Base-by-base conservation (phyloP, 331 rosid genomes). In the Malus hybrid region DNA sequence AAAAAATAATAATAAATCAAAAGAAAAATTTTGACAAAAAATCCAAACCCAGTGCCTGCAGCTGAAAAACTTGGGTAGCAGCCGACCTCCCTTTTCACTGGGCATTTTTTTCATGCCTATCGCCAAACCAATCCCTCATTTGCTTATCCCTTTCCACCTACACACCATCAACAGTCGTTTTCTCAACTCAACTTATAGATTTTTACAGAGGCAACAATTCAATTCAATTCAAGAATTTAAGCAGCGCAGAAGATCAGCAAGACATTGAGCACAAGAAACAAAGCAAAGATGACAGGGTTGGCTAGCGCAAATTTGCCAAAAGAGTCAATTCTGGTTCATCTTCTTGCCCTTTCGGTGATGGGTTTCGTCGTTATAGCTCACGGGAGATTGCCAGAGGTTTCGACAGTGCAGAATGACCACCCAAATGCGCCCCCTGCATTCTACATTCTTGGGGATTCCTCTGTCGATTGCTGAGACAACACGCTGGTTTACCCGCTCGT, bases 381-480 rank as follows among this genome's bases (percentile, higher is more conserved):
- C 7, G 86, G 83, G 10, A 82, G 55, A 44, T 27, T 27, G 70
- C 61, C 39, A 15, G 66, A 76, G 19, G 64, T 69, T 55, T 54
- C 71, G 6, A 33, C 36, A 63, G 15, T 39, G 54, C 65, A 65
- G 77, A 77, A 29, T 39, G 13, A 10, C 60, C 11, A 10, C 69
- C 84, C 67, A 29, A 74, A 79, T 62, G 77, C 66, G 8, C 57
- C 66, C 19, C 79, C 84, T 3, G 92, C 96, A 15, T 61, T 93
- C 83, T 90, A 50, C 75, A 68, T 90, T 13, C 63, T 93, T 74
- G 97, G 98, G 12, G 97, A 93, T 85, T 93, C 98, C 65, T 88
- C 97, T 0, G 98, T 93, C 48, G 97, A 91, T 77, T 91, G 97
- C 31, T 93, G 98, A 28, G 86, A 84, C 57, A 87, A 89, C 82